Percentiles rank a stretch among this genome's conserved stretches.
Conservation (phyloP, 441 rosid species). For the Caryocar brasiliense region DNA sequence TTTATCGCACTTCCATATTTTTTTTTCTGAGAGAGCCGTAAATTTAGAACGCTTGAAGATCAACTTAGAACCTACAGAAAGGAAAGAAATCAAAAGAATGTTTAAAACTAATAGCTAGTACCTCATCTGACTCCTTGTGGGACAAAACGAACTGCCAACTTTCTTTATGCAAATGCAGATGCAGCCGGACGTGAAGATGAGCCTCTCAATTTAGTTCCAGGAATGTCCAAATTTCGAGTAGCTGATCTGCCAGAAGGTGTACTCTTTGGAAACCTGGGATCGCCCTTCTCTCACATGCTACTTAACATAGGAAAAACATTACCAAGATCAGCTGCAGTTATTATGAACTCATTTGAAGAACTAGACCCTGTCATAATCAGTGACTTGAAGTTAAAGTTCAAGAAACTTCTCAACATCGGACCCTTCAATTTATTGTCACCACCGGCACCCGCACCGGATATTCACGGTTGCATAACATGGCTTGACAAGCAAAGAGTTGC, state of each 20-base stretch:
- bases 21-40: too few species aligned
- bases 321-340: constrained; percentile 39
- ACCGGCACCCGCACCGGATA: constrained; percentile 4
- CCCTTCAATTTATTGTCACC: constrained; percentile 27
- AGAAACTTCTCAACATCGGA: constrained; percentile 30
- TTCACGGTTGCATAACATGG: constrained; percentile 20
- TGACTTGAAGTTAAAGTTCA: constrained; percentile 33
- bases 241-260: constrained; percentile 56
- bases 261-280: constrained; percentile 22
- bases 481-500: constrained; percentile 18
- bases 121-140: too few species aligned
- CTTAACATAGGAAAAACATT: constrained; percentile 36
- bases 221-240: constrained; percentile 40
- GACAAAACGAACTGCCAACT: too few species aligned
- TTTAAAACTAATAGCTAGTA: too few species aligned
- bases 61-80: too few species aligned
- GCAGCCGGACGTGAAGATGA: constrained; percentile 25
- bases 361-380: constrained; percentile 29
- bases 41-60: too few species aligned
- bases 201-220: constrained; percentile 33
- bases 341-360: constrained; percentile 49
- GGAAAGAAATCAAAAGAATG: too few species aligned
- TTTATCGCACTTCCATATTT: too few species aligned
- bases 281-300: constrained; percentile 39
- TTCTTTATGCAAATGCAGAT: background rate